Base-by-base conservation (phyloP, 768 basidiomycete species). In the Xerocomellus amylosporus region DNA sequence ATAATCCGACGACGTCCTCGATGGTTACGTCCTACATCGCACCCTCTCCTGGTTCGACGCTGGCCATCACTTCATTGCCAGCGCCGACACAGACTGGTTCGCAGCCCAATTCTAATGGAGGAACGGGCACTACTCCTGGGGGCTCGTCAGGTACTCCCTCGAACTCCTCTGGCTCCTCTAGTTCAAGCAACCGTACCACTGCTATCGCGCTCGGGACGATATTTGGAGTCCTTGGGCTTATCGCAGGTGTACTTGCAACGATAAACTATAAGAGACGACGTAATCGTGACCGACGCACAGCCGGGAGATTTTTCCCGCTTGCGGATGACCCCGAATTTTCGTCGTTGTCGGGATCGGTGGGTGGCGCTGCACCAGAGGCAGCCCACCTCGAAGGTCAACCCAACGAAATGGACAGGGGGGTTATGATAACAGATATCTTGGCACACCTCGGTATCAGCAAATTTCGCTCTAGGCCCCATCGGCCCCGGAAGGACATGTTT, bases 401-500 rank as follows among this genome's bases (percentile, higher is more conserved):
- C 46, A 37, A 45, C 28, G 55, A 53, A 34, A 46, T 24, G 6
- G 22, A 37, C 30, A 28, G 8, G 36, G 36, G 36, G 14, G 26
- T 34, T 31, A 38, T 51, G n/a, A 37, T 71, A 19, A 54, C 40
- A 8, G 60, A 51, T 31, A 28, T 66, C 43, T 55, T 72, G n/a
- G 46, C 60, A 46, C 50, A 46, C 22, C 46, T 72, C n/a, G 63
- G 69, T 31, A 41, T 70, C 53, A 50, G 37, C 22, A 67, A 50
- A 47, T 47, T 44, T 51, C 50, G 46, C 12, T 51, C 49, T 15
- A 36, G 7, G 9, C n/a, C 49, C 17, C 50, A 6, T 28, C 62
- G 51, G 9, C 70, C 68, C 50, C 77, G 88, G 30, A 77, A 79
- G 30, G 87, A 91, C 64, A 90, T 91, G 80, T 78, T 90, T 33